Evolutionary conservation across 371 early-diverging fungal species (phyloP), one percentile per base, ranked within the genome.

Genomic region (Mucor sp.): DNA sequence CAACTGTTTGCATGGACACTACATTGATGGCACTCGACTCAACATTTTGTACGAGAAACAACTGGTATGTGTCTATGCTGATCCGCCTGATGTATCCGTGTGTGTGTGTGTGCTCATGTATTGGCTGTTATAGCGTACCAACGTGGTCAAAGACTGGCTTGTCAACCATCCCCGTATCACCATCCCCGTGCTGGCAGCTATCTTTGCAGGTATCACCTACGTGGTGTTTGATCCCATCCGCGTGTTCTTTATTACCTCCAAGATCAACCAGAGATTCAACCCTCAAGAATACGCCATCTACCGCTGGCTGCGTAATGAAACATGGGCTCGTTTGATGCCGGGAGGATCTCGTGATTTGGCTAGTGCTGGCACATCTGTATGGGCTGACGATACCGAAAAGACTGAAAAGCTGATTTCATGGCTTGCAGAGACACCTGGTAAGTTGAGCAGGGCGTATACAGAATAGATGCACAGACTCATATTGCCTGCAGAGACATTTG

Each of bases 171-270:
- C 93, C 28, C 84, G 90, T 64, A 82, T 93, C 39, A 86, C 88
- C 1, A 78, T 93, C 6, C 94, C 92, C 12, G 59, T 95, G 23
- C 73, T 91, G 3, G 90, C 94, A n/a, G 94, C 88, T 4, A 65
- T 90, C 3, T 72, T 92, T 47, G 94, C 95, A 3, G 92, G 89
- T 30, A 63, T 91, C 1, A 88, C 95, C 1, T 95, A 93, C 74
- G 84, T 90, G 17, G 78, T 97, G 27, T 96, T 98, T 75, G 98
- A 97, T 62, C 97, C 98, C 1, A 83, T 96, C 58, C 91, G 97
- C 27, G 85, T 90, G 44, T 96, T 93, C 74, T 93, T 90, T 69
- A 89, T 96, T 72, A 87, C 86, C 14, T 93, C 94, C 74, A 91
- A 92, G 70, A 78, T 93, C 60, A 93, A 92, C 0, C 88, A 90